phyloP scores from a whole-genome alignment of 2,329 filamentous ascomycete species.

The Nemania abortiva region DNA sequence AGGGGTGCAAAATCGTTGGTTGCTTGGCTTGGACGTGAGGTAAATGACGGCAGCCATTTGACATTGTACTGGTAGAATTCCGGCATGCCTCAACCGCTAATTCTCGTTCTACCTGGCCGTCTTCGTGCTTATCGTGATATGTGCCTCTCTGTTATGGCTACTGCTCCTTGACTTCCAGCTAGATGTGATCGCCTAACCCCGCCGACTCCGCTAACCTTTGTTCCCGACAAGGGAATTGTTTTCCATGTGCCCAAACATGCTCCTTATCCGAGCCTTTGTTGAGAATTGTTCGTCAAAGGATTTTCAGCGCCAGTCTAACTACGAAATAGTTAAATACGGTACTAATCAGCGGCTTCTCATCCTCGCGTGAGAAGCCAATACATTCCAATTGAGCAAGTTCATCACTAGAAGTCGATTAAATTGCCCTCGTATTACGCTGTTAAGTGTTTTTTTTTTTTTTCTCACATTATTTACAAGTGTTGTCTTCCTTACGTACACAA shows the following conservation, averaged over 20 bases:
- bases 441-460: background rate
- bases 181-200: background rate
- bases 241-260: background rate
- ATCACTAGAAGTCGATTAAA: background rate
- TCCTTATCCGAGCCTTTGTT: background rate
- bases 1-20: constrained; percentile 44
- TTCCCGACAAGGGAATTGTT: constrained; percentile 24
- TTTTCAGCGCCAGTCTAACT: background rate
- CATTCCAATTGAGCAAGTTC: background rate
- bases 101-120: constrained; percentile 29
- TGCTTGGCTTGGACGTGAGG: constrained; percentile 41
- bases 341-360: background rate
- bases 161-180: background rate
- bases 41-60: constrained; percentile 45
- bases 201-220: background rate
- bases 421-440: background rate
- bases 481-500: background rate
- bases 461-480: background rate
- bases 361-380: background rate
- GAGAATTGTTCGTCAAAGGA: background rate
- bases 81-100: constrained; percentile 42
- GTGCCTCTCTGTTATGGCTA: background rate
- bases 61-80: constrained; percentile 48
- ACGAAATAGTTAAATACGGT: background rate
- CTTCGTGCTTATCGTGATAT: constrained; percentile 4